Evolutionary conservation across 495 filamentous ascomycete genomes (phyloP).

Genomic region (Umbilicaria muhlenbergii): DNA sequence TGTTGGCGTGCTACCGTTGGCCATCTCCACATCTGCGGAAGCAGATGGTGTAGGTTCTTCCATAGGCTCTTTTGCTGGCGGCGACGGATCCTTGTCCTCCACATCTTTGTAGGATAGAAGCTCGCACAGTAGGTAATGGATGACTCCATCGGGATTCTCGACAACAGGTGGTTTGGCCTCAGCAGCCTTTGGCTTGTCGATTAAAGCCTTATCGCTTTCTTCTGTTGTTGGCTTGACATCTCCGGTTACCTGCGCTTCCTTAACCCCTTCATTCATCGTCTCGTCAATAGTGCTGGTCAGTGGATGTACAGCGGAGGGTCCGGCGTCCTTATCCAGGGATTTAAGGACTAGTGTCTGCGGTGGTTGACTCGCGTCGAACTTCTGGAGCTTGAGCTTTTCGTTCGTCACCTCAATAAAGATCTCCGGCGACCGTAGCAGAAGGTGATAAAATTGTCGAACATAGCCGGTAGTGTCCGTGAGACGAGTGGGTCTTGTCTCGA

Average conservation of each 20-base stretch:
- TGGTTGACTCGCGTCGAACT: constrained; percentile 42
- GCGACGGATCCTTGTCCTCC: constrained; percentile 53
- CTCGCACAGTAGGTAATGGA: constrained; percentile 91
- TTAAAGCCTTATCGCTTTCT: constrained; percentile 33
- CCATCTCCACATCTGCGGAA: constrained; percentile 36
- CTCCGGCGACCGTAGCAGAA: constrained; percentile 69
- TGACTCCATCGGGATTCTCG: constrained; percentile 87
- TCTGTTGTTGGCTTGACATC: constrained; percentile 37
- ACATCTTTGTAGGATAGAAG: constrained; percentile 84
- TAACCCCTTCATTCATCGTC: constrained; percentile 15
- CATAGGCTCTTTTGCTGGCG: constrained; percentile 31
- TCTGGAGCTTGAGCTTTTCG: constrained; percentile 58
- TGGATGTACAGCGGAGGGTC: constrained; percentile 18
- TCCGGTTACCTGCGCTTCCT: constrained; percentile 37
- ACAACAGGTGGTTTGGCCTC: constrained; percentile 75
- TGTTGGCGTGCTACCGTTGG: constrained; percentile 1
- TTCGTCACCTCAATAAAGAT: constrained; percentile 85
- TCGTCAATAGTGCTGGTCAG: constrained; percentile 19
- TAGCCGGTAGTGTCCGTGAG: constrained; percentile 55
- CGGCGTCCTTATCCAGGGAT: constrained; percentile 23
- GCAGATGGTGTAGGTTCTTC: constrained; percentile 16
- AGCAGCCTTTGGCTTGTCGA: constrained; percentile 41
- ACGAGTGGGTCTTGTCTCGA: constrained; percentile 47
- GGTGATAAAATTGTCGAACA: constrained; percentile 62
- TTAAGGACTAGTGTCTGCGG: constrained; percentile 44